Conservation (phyloP, 2,329 filamentous ascomycete species). For the Intubia oerlemansii region DNA sequence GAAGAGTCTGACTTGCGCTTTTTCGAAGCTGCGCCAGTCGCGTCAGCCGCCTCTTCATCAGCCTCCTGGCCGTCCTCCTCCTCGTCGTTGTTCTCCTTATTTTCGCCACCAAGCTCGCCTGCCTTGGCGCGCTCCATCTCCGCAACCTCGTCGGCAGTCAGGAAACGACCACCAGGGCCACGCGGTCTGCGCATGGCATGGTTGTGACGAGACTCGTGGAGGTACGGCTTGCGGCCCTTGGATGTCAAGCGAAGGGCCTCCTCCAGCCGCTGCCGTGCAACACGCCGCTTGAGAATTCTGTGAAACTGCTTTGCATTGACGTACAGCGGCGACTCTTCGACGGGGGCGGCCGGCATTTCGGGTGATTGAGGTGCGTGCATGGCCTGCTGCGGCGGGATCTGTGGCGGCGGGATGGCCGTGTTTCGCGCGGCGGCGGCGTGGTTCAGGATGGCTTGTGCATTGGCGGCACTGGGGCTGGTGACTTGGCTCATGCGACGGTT, state of each 20-base stretch:
- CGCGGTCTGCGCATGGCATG: constrained; percentile 92
- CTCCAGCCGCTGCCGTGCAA: constrained; percentile 82
- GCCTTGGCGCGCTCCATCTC: constrained; percentile 54
- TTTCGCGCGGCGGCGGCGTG: constrained; percentile 29
- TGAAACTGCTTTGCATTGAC: constrained; percentile 99
- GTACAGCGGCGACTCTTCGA: constrained; percentile 85
- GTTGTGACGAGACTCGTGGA: constrained; percentile 94
- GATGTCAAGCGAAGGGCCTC: constrained; percentile 80
- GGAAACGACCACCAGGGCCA: constrained; percentile 82
- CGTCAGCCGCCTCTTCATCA: too few species aligned
- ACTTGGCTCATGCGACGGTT: constrained; percentile 53
- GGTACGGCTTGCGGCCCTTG: constrained; percentile 88
- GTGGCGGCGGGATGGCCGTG: too few species aligned
- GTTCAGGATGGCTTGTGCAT: constrained; percentile 55
- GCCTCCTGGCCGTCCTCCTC: too few species aligned
- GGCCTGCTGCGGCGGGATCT: too few species aligned
- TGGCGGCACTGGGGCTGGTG: constrained; percentile 52
- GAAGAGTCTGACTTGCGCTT: constrained; percentile 40
- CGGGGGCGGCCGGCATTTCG: constrained; percentile 49
- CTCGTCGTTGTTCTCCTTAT: constrained; percentile 14
- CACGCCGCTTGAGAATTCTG: constrained; percentile 80
- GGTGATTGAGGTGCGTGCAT: constrained; percentile 55
- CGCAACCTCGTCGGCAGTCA: constrained; percentile 90
- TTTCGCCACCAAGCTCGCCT: constrained; percentile 15
- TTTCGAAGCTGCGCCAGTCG: not conserved